Base-by-base conservation (phyloP, 371 early-diverging fungal species). In the Smittium mucronatum region DNA sequence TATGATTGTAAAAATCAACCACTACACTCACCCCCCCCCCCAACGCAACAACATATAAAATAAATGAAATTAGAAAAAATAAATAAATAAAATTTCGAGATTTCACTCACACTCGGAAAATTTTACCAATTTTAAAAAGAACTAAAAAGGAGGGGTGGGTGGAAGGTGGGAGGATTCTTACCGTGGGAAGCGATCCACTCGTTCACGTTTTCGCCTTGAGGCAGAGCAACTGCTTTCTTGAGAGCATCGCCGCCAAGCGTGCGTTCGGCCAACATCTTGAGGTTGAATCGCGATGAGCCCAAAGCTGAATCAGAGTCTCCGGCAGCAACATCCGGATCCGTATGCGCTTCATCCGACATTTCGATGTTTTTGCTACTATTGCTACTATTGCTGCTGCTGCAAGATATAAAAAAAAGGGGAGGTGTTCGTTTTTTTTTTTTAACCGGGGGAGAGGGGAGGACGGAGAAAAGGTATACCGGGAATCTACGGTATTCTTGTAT, bases 1-100 rank as follows among this genome's bases (percentile, higher is more conserved):
- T 84, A 74, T 94, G 93, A 81, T 93, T 92, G 82, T 87, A 93
- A 75, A 94, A 94, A 78, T 94, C 94, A n/a, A 92, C 89, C 17
- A 81, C 69, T 69, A 69, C 26, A n/a, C n/a, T n/a, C n/a, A n/a
- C n/a, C n/a, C n/a, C n/a, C n/a, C n/a, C n/a, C n/a, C n/a, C n/a
- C n/a, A n/a, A n/a, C n/a, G n/a, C n/a, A n/a, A n/a, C n/a, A n/a
- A n/a, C n/a, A n/a, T 64, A 64, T 61, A 2, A 33, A 60, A 61
- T 32, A 57, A 36, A 25, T 0, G 26, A 34, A n/a, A n/a, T 30
- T 77, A 69, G 75, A 83, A 83, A 30, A 61, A 28, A 61, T 30
- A 61, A 61, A 33, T 21, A 57, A 26, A 21, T 57, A 26, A 57
- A 57, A 57, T 57, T 57, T 21, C 57, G 26, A 17, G 57, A 17